Percentiles rank a stretch among this genome's conserved stretches.
Evolutionary conservation across 495 filamentous ascomycete genomes (phyloP).

Genomic region (Penicillium canescens): DNA sequence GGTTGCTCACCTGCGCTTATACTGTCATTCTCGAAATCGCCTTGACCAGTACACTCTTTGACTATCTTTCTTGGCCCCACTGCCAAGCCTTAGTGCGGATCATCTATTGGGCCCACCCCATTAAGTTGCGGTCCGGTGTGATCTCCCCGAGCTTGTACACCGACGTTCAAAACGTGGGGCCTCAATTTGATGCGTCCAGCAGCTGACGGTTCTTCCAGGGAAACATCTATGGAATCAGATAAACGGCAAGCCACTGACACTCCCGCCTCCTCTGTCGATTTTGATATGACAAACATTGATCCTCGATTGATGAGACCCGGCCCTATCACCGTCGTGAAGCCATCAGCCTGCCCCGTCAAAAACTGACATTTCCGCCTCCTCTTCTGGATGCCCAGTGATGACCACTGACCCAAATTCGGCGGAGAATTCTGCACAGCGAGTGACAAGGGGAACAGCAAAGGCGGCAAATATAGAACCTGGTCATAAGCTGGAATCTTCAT

Average conservation of each 20-base stretch:
- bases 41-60: too few species aligned
- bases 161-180: too few species aligned
- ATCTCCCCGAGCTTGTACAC: too few species aligned
- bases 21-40: too few species aligned
- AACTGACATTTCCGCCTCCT: slow-evolving; percentile 7
- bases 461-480: slow-evolving; percentile 7
- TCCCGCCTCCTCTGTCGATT: slow-evolving; percentile 20
- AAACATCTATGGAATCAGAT: slow-evolving; percentile 18
- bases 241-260: slow-evolving; percentile 17
- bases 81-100: too few species aligned
- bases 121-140: too few species aligned
- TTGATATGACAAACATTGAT: slow-evolving; percentile 22
- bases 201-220: slow-evolving; percentile 15
- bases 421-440: slow-evolving; percentile 12
- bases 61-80: too few species aligned
- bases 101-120: too few species aligned
- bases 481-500: slow-evolving; percentile 4
- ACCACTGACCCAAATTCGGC: slow-evolving; percentile 5
- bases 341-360: slow-evolving; percentile 1
- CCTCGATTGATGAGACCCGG: slow-evolving; percentile 13
- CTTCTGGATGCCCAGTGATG: slow-evolving; percentile 11
- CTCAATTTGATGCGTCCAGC: too few species aligned
- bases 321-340: slow-evolving; percentile 5
- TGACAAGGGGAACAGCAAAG: slow-evolving; percentile 18
- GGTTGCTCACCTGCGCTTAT: too few species aligned